phyloP scores from a whole-genome alignment of 192 early-diverging fungal species.

The Pilaira anomala region DNA sequence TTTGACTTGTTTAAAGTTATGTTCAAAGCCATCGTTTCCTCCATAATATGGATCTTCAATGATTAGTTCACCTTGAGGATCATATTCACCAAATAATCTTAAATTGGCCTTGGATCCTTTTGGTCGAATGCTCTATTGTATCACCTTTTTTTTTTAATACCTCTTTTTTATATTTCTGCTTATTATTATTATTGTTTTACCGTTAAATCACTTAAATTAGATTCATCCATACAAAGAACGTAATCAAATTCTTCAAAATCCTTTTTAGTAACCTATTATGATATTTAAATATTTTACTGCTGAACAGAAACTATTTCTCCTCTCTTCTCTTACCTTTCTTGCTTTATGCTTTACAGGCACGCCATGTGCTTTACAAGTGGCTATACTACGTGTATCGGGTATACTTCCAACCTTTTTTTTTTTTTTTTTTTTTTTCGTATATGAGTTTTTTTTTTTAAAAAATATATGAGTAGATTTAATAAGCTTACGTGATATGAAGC shows the following conservation, averaged over 20 bases:
- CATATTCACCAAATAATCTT: conserved; percentile 76
- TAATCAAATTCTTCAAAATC: conserved; percentile 80
- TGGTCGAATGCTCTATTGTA: conserved; percentile 20
- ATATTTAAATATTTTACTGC: no score
- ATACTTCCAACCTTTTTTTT: conserved; percentile 56
- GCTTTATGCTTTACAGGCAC: conserved; percentile 75
- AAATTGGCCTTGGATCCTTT: conserved; percentile 40
- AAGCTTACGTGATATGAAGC: conserved; percentile 69
- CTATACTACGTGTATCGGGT: conserved; percentile 68
- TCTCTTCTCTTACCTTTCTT: conserved; percentile 52
- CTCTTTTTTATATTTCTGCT: background rate
- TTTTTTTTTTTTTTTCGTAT: no score
- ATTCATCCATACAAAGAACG: conserved; percentile 90
- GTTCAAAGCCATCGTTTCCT: conserved; percentile 68
- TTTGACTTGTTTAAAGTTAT: conserved; percentile 72
- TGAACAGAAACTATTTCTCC: background rate
- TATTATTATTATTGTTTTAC: no score
- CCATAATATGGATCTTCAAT: conserved; percentile 80
- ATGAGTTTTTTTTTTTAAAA: no score
- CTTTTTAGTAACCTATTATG: conserved; percentile 29
- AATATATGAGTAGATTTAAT: background rate
- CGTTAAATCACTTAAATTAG: conserved; percentile 65
- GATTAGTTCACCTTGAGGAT: conserved; percentile 66
- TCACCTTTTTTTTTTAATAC: background rate
- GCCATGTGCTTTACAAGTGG: conserved; percentile 65